These are phyloP conservation scores for Thinopyrum elongatum DNA, from an alignment of 176 grass and related monocot species.

Conservation along the genomic window DNA sequence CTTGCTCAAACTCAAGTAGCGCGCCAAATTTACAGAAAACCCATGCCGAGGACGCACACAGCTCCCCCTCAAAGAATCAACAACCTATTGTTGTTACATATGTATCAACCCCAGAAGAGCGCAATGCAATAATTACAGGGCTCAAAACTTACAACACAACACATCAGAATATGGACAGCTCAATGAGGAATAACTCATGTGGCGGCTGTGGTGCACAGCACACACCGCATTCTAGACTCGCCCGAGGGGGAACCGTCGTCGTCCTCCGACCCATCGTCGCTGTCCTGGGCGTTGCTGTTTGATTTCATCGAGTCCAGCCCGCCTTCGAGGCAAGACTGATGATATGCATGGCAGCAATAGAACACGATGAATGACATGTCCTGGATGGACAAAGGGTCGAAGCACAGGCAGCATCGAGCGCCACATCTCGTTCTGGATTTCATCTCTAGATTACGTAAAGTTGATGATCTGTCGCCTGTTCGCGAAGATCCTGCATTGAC, in stretches of 20 bases:
- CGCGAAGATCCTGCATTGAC: slow-evolving; percentile 41
- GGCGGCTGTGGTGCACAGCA: slow-evolving; percentile 89
- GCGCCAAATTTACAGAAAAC: slow-evolving; percentile 32
- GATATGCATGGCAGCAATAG: slow-evolving; percentile 96
- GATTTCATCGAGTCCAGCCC: slow-evolving; percentile 69
- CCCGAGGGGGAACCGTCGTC: slow-evolving; percentile 36
- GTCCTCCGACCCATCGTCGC: slow-evolving; percentile 41
- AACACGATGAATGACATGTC: slow-evolving; percentile 75
- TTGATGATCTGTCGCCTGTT: slow-evolving; percentile 45
- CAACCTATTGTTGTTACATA: slow-evolving; percentile 45
- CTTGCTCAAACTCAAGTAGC: slow-evolving; percentile 25
- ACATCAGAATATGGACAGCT: slow-evolving; percentile 19
- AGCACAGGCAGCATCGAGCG: slow-evolving; percentile 85
- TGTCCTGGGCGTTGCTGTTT: slow-evolving; percentile 34
- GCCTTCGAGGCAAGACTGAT: slow-evolving; percentile 69
- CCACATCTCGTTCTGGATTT: slow-evolving; percentile 91
- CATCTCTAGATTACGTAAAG: slow-evolving; percentile 37
- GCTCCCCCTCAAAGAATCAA: slow-evolving; percentile 48
- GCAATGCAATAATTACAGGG: slow-evolving; percentile 70
- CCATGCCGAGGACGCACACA: slow-evolving; percentile 11
- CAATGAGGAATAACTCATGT: slow-evolving; percentile 40
- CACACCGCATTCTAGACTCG: slow-evolving; percentile 69
- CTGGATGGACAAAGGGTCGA: slow-evolving; percentile 81
- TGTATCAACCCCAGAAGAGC: slow-evolving; percentile 38
- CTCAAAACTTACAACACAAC: slow-evolving; percentile 51